phyloP scores from a whole-genome alignment of 371 early-diverging fungal species.

The Apophysomyces sp. region DNA sequence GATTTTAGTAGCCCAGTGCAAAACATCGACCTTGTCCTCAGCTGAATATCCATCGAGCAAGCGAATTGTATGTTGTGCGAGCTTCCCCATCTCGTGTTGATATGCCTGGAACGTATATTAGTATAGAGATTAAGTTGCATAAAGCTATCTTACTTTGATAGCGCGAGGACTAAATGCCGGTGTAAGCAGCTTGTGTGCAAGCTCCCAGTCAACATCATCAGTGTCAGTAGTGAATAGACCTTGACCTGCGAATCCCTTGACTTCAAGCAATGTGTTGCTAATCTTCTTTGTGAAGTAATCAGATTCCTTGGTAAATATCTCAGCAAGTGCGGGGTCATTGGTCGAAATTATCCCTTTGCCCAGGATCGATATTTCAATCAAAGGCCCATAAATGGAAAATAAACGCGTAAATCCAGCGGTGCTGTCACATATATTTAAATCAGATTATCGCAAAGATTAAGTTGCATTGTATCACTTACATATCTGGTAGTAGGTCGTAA shows the following conservation, averaged over 20 bases:
- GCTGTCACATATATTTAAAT: slow-evolving; percentile 1
- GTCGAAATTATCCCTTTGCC: slow-evolving; percentile 23
- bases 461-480: slow-evolving; percentile 30
- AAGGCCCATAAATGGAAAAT: slow-evolving; percentile 28
- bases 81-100: slow-evolving; percentile 19
- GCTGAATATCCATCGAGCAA: slow-evolving; percentile 14
- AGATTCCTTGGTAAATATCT: slow-evolving; percentile 25
- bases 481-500: slow-evolving; percentile 34
- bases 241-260: slow-evolving; percentile 29
- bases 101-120: slow-evolving; percentile 13
- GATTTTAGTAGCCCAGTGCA: slow-evolving; percentile 37
- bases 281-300: slow-evolving; percentile 39
- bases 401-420: slow-evolving; percentile 24
- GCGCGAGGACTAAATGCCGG: slow-evolving; percentile 46
- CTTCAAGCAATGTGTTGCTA: slow-evolving; percentile 15
- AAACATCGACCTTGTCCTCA: slow-evolving; percentile 20
- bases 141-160: slow-evolving; percentile 21
- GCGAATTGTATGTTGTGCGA: slow-evolving; percentile 12
- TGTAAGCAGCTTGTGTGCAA: slow-evolving; percentile 50
- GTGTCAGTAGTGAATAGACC: slow-evolving; percentile 44
- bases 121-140: background rate
- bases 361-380: slow-evolving; percentile 27
- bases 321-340: slow-evolving; percentile 37
- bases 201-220: slow-evolving; percentile 41
- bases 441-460: background rate